These are phyloP conservation scores for Phytophthora multivora DNA, from an alignment of 352 stramenopile genomes.

Conservation along the genomic window DNA sequence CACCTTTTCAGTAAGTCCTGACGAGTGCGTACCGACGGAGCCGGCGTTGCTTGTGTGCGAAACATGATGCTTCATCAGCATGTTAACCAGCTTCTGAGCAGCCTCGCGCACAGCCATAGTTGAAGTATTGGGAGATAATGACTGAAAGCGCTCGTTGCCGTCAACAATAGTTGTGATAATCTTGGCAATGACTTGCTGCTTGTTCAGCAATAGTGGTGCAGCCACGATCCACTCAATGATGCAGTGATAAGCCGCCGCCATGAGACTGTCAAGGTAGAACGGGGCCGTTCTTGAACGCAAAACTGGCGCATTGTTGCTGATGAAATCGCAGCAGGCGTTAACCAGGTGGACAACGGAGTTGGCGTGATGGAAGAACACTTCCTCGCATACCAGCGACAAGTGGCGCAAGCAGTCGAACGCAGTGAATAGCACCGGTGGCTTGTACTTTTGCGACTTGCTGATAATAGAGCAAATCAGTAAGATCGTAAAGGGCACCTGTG, in stretches of 20 bases:
- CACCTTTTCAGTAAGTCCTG: constrained; percentile 69
- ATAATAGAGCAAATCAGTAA: constrained; percentile 85
- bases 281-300: constrained; percentile 73
- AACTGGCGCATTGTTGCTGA: constrained; percentile 76
- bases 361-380: constrained; percentile 76
- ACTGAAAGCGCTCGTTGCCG: constrained; percentile 71
- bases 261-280: constrained; percentile 85
- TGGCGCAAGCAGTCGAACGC: constrained; percentile 87
- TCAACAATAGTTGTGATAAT: constrained; percentile 87
- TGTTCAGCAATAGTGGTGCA: constrained; percentile 70
- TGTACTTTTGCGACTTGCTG: constrained; percentile 82
- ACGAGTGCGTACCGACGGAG: constrained; percentile 48
- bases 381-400: constrained; percentile 75
- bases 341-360: constrained; percentile 84
- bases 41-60: constrained; percentile 53
- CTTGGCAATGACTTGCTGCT: constrained; percentile 75
- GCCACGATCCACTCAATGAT: constrained; percentile 89
- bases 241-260: constrained; percentile 78
- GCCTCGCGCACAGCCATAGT: constrained; percentile 67
- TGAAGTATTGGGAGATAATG: constrained; percentile 54
- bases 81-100: constrained; percentile 82
- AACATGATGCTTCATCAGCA: constrained; percentile 90
- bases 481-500: constrained; percentile 86
- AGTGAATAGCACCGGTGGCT: constrained; percentile 84
- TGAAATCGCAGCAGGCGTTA: constrained; percentile 87